These are phyloP conservation scores for Penicillium sp. DNA, from an alignment of 2,329 filamentous ascomycete genomes.

Conservation along the genomic window DNA sequence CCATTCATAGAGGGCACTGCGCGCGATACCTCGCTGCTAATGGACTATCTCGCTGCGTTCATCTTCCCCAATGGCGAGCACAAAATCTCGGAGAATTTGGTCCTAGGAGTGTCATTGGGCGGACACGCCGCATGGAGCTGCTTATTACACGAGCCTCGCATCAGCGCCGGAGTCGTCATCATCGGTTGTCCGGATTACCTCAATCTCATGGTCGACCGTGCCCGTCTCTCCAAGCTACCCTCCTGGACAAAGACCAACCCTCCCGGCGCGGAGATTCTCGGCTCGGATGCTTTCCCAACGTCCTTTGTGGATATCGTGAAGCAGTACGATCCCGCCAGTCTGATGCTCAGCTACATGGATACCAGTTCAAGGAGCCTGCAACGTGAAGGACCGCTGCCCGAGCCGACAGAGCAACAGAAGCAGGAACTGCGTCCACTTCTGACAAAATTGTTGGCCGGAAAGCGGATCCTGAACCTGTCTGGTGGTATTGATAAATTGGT, in stretches of 20 bases:
- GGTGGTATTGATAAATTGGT: constrained; percentile 64
- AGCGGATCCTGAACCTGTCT: constrained; percentile 57
- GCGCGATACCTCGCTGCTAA: constrained; percentile 72
- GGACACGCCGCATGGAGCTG: constrained; percentile 87
- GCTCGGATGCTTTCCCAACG: constrained; percentile 75
- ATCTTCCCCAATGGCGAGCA: constrained; percentile 61
- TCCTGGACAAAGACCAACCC: constrained; percentile 62
- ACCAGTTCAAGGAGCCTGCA: constrained; percentile 28
- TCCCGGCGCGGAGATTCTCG: constrained; percentile 68
- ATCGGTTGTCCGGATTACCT: constrained; percentile 91
- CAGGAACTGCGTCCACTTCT: constrained; percentile 49
- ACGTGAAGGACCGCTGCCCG: constrained; percentile 39
- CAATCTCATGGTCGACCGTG: constrained; percentile 78
- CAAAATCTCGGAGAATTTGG: constrained; percentile 65
- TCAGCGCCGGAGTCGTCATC: constrained; percentile 76
- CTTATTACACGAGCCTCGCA: constrained; percentile 74
- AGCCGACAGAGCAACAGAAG: constrained; percentile 50
- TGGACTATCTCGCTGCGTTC: constrained; percentile 78
- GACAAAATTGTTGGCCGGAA: constrained; percentile 50
- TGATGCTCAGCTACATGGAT: constrained; percentile 64
- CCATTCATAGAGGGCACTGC: constrained; percentile 62
- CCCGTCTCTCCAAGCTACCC: constrained; percentile 67
- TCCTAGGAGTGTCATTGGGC: constrained; percentile 81
- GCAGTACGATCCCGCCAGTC: constrained; percentile 72
- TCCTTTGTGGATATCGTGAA: constrained; percentile 66